Base-by-base conservation (phyloP, 257 asterid species). In the Fraxinus quadrangulata region DNA sequence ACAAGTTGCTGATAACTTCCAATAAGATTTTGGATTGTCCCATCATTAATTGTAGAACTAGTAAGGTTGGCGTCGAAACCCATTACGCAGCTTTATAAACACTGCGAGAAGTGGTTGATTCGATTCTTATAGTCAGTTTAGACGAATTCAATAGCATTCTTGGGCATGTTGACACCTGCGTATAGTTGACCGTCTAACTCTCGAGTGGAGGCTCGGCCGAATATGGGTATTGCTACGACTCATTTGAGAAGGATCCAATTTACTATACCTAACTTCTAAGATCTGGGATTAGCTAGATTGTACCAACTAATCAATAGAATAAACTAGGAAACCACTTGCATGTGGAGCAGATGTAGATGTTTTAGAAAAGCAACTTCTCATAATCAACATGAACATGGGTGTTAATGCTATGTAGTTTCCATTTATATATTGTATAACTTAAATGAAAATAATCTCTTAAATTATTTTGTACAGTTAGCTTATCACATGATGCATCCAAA, bases 311-410 rank as follows among this genome's bases (percentile, higher is more conserved):
- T 10, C 66, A 63, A 59, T 2, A 77, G 40, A 21, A 76, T 63
- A 30, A 67, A n/a, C 3, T 16, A 30, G 21, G 12, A 74, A 74
- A 72, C 56, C 81, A 81, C 77, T 63, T 75, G 84, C 88, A 84
- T 87, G 88, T 87, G 90, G 80, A 75, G 83, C 74, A 77, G 78
- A 79, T 81, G 84, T 56, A 75, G 76, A 23, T 70, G 77, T 80
- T 39, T 12, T 47, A 65, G 79, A 73, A 76, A 65, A 36, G 74
- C 30, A 83, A 79, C 75, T 79, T 77, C 76, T 73, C 73, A 83
- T 75, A 82, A 84, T 80, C 76, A 81, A 86, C 86, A 17, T 28
- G 85, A 81, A 84, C 88, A 80, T 87, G 90, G 78, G 34, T 72
- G 84, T 87, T 80, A 87, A 84, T 84, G 87, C 67, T 12, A 12